Percentiles rank a stretch among this genome's conserved stretches.
Evolutionary conservation across 2,329 filamentous ascomycete species (phyloP).

Genomic region (Alternaria triticina): DNA sequence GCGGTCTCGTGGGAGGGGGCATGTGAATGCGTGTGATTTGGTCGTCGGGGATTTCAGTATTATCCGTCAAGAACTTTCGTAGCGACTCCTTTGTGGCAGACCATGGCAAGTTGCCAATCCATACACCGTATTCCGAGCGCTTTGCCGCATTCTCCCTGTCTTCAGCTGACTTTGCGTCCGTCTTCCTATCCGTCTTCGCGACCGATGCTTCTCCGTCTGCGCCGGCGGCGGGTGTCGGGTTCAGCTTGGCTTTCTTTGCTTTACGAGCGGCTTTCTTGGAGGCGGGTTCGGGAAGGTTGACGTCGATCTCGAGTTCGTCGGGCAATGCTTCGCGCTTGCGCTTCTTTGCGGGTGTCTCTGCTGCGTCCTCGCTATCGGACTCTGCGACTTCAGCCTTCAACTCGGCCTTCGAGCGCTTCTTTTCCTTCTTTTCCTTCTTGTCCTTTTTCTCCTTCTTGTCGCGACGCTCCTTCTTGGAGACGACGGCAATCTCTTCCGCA

Average conservation of each 20-base stretch:
- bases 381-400: conserved; percentile 17
- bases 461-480: conserved; percentile 28
- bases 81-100: conserved; percentile 75
- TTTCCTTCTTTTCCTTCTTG: conserved; percentile 36
- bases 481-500: conserved; percentile 10
- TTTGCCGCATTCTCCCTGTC: conserved; percentile 49
- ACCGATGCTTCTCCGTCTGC: conserved; percentile 13
- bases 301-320: conserved; percentile 81
- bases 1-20: conserved; percentile 60
- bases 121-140: conserved; percentile 84
- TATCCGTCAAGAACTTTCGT: conserved; percentile 77
- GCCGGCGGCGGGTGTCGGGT: conserved; percentile 28
- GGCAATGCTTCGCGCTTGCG: conserved; percentile 65
- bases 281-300: conserved; percentile 87
- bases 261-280: conserved; percentile 92
- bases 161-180: conserved; percentile 38
- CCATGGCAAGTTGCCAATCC: conserved; percentile 97
- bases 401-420: conserved; percentile 30
- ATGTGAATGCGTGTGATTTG: conserved; percentile 86
- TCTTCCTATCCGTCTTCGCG: conserved; percentile 40
- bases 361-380: conserved; percentile 19
- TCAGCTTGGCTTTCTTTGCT: conserved; percentile 79
- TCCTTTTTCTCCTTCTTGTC: conserved; percentile 37
- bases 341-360: conserved; percentile 47
- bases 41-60: conserved; percentile 64